Conservation (phyloP, 2,329 filamentous ascomycete genomes). For the Colletotrichum somersetense region DNA sequence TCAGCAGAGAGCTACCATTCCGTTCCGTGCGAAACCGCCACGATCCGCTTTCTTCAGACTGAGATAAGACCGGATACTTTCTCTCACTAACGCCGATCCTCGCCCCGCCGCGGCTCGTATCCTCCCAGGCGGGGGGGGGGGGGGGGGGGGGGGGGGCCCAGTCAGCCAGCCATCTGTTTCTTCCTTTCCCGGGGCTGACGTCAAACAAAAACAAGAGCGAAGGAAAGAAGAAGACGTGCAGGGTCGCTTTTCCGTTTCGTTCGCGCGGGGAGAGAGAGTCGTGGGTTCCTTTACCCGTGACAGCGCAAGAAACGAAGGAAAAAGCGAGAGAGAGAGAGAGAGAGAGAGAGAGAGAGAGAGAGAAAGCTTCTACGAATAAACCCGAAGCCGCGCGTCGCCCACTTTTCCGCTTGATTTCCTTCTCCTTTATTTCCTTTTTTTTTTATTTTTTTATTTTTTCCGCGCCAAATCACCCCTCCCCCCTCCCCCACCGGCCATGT, state of each 20-base stretch:
- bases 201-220: not conserved
- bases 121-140: not conserved
- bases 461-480: no score
- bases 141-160: no score
- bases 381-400: not conserved
- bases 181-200: not conserved
- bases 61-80: not conserved
- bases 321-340: no score
- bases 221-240: not conserved
- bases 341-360: no score
- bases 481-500: slow-evolving; percentile 5
- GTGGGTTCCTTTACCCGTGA: not conserved
- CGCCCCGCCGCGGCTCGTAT: slow-evolving; percentile 27
- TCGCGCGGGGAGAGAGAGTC: not conserved
- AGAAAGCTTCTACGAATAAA: not conserved
- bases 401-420: not conserved
- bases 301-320: not conserved
- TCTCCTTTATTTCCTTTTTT: no score
- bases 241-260: not conserved
- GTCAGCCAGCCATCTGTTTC: not conserved
- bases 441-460: no score
- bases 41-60: not conserved
- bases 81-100: slow-evolving; percentile 13
- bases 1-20: not conserved
- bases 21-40: slow-evolving; percentile 4